A percentile compares a stretch with the other conserved stretches of the same genome.
Conservation (phyloP, 2,329 filamentous ascomycete species). For the Aquanectria penicillioides region DNA sequence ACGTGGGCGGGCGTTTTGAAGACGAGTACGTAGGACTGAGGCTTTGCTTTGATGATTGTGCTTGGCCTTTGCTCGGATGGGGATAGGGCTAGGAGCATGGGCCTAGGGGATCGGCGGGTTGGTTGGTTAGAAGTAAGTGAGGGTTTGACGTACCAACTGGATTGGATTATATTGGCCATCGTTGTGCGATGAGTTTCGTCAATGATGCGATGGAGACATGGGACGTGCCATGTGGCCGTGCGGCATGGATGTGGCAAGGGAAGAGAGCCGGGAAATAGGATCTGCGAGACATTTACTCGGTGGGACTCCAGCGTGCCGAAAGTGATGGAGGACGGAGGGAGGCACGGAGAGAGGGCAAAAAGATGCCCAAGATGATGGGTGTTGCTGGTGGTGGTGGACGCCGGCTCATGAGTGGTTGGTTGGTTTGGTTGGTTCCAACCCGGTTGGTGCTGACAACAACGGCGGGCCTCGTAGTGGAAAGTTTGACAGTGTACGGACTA, state of each 20-base stretch:
- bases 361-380: too few species aligned
- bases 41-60: conserved; percentile 6
- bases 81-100: not conserved
- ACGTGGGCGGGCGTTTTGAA: conserved; percentile 30
- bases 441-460: not conserved
- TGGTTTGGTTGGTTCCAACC: not conserved
- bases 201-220: conserved; percentile 4
- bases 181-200: not conserved
- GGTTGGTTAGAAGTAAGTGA: conserved; percentile 1
- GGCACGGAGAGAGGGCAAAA: too few species aligned
- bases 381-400: not conserved
- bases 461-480: not conserved
- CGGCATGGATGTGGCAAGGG: not conserved
- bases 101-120: conserved; percentile 8
- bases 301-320: too few species aligned
- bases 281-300: conserved; percentile 3
- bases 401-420: conserved; percentile 7
- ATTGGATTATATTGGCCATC: not conserved
- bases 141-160: not conserved
- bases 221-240: not conserved
- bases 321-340: too few species aligned
- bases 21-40: conserved; percentile 20
- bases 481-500: too few species aligned
- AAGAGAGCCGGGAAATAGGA: not conserved
- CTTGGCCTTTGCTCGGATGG: not conserved